These are phyloP conservation scores for Jackrogersella minutella DNA, from an alignment of 495 filamentous ascomycete species.

Conservation along the genomic window DNA sequence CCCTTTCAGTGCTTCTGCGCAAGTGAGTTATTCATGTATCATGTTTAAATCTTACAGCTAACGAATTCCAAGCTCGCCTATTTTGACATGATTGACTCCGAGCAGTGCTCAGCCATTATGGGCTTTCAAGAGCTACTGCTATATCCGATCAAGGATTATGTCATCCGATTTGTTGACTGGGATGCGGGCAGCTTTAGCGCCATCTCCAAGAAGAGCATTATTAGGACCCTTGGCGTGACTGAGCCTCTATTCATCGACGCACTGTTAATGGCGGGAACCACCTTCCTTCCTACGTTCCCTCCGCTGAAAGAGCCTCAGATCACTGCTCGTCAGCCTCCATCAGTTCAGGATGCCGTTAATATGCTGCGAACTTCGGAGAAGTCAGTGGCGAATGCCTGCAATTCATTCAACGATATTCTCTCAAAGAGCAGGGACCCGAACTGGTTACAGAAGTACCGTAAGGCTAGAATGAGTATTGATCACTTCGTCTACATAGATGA, in stretches of 20 bases:
- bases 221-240: slow-evolving; percentile 72
- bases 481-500: slow-evolving; percentile 83
- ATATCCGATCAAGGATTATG: slow-evolving; percentile 78
- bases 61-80: slow-evolving; percentile 74
- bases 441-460: slow-evolving; percentile 85
- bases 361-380: slow-evolving; percentile 73
- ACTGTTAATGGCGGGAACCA: slow-evolving; percentile 82
- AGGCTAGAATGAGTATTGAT: slow-evolving; percentile 81
- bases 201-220: slow-evolving; percentile 73
- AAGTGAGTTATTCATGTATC: slow-evolving; percentile 62
- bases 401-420: slow-evolving; percentile 75
- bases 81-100: slow-evolving; percentile 72
- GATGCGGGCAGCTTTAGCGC: slow-evolving; percentile 70
- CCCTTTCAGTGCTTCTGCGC: slow-evolving; percentile 87
- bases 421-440: slow-evolving; percentile 67
- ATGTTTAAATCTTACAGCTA: background rate
- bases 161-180: slow-evolving; percentile 82
- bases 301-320: slow-evolving; percentile 65
- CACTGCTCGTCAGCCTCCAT: slow-evolving; percentile 58
- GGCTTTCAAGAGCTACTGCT: slow-evolving; percentile 88
- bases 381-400: slow-evolving; percentile 68
- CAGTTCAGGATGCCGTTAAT: slow-evolving; percentile 72
- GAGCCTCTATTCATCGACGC: slow-evolving; percentile 82
- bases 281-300: slow-evolving; percentile 79
- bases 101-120: slow-evolving; percentile 78